phyloP scores from a whole-genome alignment of 2,329 filamentous ascomycete species.

The Diplocarpon mali region DNA sequence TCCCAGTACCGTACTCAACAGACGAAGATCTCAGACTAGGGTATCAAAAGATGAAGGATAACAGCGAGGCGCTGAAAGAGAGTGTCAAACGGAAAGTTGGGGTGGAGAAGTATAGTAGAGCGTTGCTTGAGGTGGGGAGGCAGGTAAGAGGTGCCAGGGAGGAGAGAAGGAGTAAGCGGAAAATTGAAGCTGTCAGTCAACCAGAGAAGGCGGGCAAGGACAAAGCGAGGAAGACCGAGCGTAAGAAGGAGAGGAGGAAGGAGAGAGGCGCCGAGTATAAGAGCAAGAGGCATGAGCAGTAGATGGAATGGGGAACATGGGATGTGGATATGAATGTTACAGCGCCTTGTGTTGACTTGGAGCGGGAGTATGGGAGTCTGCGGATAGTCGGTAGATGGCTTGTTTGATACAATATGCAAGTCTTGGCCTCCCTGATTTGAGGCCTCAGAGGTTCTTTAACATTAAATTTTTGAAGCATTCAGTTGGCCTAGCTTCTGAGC shows the following conservation, averaged over 20 bases:
- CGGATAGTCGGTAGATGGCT: neutral
- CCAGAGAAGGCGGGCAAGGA: constrained; percentile 69
- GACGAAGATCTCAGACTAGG: constrained; percentile 58
- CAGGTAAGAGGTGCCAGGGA: constrained; percentile 62
- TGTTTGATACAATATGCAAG: neutral
- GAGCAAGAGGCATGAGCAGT: constrained; percentile 17
- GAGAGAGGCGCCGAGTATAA: constrained; percentile 65
- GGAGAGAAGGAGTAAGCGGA: constrained; percentile 69
- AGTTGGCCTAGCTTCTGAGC: no score
- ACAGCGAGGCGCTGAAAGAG: constrained; percentile 69
- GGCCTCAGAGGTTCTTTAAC: no score
- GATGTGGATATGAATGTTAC: neutral
- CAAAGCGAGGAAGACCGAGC: constrained; percentile 75
- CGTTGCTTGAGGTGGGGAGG: constrained; percentile 62
- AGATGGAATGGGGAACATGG: neutral
- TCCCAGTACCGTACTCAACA: constrained; percentile 58
- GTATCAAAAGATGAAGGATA: constrained; percentile 60
- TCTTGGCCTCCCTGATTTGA: no score
- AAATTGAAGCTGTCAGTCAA: constrained; percentile 73
- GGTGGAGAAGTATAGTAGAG: constrained; percentile 64
- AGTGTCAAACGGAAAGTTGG: constrained; percentile 78
- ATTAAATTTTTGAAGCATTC: no score
- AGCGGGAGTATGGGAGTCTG: neutral
- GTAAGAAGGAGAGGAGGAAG: constrained; percentile 75
- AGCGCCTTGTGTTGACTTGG: neutral